These are phyloP conservation scores for Sclerotinia glacialis DNA, from an alignment of 2,329 filamentous ascomycete genomes.

Conservation along the genomic window DNA sequence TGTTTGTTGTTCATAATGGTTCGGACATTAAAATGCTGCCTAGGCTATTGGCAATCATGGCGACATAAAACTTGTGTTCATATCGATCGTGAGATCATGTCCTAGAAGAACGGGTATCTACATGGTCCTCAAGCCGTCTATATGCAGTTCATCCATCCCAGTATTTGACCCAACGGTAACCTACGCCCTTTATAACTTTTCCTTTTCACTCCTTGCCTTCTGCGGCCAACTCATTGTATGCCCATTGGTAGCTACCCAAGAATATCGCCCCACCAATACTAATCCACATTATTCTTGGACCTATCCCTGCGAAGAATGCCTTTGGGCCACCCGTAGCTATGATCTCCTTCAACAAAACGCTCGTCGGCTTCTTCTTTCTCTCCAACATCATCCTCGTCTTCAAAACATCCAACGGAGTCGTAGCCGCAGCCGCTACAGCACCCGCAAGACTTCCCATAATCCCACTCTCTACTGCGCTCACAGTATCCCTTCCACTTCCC, in stretches of 20 bases:
- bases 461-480: conserved; percentile 75
- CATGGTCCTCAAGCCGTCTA: conserved; percentile 3
- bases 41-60: not conserved
- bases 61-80: not conserved
- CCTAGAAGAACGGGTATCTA: conserved; percentile 5
- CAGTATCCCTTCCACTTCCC: conserved; percentile 44
- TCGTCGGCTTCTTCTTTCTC: conserved; percentile 59
- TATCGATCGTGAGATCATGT: conserved; percentile 15
- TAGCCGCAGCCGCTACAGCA: conserved; percentile 79
- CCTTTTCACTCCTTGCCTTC: conserved; percentile 15
- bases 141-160: not conserved
- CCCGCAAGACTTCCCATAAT: conserved; percentile 81
- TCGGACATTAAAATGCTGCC: not conserved
- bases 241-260: conserved; percentile 88
- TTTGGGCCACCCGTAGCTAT: conserved; percentile 59
- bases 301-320: conserved; percentile 73
- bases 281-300: conserved; percentile 90
- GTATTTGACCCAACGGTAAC: not conserved
- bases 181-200: not conserved
- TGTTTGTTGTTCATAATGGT: not conserved
- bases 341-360: conserved; percentile 61
- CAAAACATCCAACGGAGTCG: conserved; percentile 90
- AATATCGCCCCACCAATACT: conserved; percentile 93
- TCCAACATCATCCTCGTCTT: conserved; percentile 97
- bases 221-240: conserved; percentile 64